phyloP scores from a whole-genome alignment of 306 rosid genomes.

The Vigna reflexopilosa region DNA sequence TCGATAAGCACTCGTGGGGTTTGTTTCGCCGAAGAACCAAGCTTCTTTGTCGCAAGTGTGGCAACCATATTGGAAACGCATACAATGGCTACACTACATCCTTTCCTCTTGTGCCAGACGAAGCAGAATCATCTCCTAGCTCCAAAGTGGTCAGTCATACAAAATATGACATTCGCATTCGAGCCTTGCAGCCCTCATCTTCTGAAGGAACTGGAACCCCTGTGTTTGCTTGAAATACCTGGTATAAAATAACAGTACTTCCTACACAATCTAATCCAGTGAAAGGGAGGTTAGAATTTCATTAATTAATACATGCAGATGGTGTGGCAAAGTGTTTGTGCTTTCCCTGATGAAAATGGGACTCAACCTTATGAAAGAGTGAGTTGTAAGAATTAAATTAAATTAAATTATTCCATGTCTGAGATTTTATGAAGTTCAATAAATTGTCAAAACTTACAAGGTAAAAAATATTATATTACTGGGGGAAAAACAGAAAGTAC shows the following conservation, averaged over 20 bases:
- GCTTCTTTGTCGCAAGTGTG: slow-evolving; percentile 94
- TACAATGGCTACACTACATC: slow-evolving; percentile 56
- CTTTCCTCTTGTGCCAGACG: slow-evolving; percentile 53
- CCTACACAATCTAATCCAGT: slow-evolving; percentile 32
- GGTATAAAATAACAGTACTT: slow-evolving; percentile 37
- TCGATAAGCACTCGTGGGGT: slow-evolving; percentile 82
- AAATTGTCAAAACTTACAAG: background rate
- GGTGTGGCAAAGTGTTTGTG: slow-evolving; percentile 40
- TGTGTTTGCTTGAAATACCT: slow-evolving; percentile 43
- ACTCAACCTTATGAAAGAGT: background rate
- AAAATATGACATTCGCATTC: slow-evolving; percentile 78
- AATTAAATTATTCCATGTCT: slow-evolving; percentile 12
- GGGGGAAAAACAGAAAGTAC: slow-evolving; percentile 7
- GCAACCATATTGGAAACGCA: slow-evolving; percentile 79
- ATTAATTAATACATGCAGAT: slow-evolving; percentile 27
- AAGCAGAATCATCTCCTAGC: slow-evolving; percentile 57
- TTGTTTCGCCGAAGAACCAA: slow-evolving; percentile 80
- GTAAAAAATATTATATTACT: slow-evolving; percentile 11
- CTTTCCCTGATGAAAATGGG: slow-evolving; percentile 38
- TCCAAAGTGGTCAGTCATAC: slow-evolving; percentile 46
- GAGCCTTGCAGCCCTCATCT: slow-evolving; percentile 84
- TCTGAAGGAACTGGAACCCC: slow-evolving; percentile 64
- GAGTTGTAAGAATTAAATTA: slow-evolving; percentile 39
- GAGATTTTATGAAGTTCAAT: slow-evolving; percentile 21
- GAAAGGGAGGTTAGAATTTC: slow-evolving; percentile 20